phyloP scores from a whole-genome alignment of 352 stramenopile species.

The Globisporangium canariense region DNA sequence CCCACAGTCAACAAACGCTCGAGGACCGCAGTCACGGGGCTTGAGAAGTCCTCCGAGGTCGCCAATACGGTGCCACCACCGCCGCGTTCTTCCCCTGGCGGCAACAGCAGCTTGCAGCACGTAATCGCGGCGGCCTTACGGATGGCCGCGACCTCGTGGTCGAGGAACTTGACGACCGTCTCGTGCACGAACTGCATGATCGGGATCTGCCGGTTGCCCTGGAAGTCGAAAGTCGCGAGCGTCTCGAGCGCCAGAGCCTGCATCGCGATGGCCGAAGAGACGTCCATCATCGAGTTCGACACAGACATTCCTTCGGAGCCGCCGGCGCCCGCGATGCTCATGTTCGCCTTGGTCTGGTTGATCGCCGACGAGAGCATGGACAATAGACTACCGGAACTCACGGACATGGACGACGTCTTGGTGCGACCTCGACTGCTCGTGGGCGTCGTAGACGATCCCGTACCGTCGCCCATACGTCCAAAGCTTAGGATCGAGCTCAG shows the following conservation, averaged over 20 bases:
- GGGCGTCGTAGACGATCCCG: conserved; percentile 43
- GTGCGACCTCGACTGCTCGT: conserved; percentile 66
- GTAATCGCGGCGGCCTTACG: conserved; percentile 86
- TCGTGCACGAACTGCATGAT: conserved; percentile 89
- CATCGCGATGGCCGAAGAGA: conserved; percentile 66
- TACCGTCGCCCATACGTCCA: conserved; percentile 40
- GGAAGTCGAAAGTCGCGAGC: conserved; percentile 84
- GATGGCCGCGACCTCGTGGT: conserved; percentile 81
- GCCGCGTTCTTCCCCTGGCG: conserved; percentile 56
- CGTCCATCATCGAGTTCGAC: conserved; percentile 30
- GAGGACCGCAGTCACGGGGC: conserved; percentile 69
- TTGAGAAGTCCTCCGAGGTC: conserved; percentile 69
- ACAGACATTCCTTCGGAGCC: conserved; percentile 29
- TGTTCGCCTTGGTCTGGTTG: conserved; percentile 39
- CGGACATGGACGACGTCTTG: conserved; percentile 68
- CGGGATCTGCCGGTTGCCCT: conserved; percentile 79
- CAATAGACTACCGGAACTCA: conserved; percentile 64
- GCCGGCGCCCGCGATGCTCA: conserved; percentile 24
- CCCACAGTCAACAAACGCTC: conserved; percentile 80
- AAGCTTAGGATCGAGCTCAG: conserved; percentile 68
- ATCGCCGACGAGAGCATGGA: conserved; percentile 69
- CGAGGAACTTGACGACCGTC: conserved; percentile 84
- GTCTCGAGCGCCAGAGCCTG: conserved; percentile 83
- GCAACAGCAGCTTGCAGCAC: conserved; percentile 82
- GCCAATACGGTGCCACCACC: conserved; percentile 33